phyloP scores from a whole-genome alignment of 306 rosid genomes.

The Dryas alaskensis region DNA sequence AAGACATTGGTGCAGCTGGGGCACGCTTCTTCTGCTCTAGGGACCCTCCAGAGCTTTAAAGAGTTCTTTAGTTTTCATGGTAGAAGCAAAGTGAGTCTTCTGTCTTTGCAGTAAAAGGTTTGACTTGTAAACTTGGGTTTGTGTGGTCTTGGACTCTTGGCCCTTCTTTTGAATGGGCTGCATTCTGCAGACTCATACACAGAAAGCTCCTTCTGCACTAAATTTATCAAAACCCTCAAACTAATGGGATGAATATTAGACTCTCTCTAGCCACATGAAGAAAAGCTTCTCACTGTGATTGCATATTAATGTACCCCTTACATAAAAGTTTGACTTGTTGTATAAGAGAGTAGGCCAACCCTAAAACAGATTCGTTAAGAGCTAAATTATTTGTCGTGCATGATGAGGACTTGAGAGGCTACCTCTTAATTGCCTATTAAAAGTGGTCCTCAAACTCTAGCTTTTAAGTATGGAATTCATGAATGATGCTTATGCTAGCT shows the following conservation, averaged over 20 bases:
- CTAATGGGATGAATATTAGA: neutral
- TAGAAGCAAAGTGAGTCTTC: slow-evolving; percentile 24
- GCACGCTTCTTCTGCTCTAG: slow-evolving; percentile 54
- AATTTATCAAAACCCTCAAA: neutral
- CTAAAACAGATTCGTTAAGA: too few species aligned
- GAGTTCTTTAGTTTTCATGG: slow-evolving; percentile 24
- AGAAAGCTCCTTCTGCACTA: slow-evolving; percentile 10
- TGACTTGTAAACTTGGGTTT: slow-evolving; percentile 55
- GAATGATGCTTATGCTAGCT: slow-evolving; percentile 9
- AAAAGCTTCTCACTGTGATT: neutral
- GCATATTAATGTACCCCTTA: too few species aligned
- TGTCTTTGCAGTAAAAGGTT: slow-evolving; percentile 59
- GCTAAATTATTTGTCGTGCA: too few species aligned
- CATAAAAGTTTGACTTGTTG: too few species aligned
- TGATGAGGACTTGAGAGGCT: too few species aligned
- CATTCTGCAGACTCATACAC: slow-evolving; percentile 4
- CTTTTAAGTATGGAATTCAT: neutral
- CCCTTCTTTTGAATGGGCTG: slow-evolving; percentile 18
- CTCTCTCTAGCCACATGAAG: neutral
- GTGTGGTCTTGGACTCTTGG: slow-evolving; percentile 14
- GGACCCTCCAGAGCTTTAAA: slow-evolving; percentile 40
- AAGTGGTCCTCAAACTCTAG: too few species aligned
- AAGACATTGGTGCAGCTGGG: slow-evolving; percentile 44
- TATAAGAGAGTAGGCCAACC: too few species aligned
- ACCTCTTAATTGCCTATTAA: too few species aligned